Percentiles rank a stretch among this genome's conserved stretches.
phyloP scores from a whole-genome alignment of 225 moss, liverwort and hornwort genomes.

The Pseudisothecium myosuroides region DNA sequence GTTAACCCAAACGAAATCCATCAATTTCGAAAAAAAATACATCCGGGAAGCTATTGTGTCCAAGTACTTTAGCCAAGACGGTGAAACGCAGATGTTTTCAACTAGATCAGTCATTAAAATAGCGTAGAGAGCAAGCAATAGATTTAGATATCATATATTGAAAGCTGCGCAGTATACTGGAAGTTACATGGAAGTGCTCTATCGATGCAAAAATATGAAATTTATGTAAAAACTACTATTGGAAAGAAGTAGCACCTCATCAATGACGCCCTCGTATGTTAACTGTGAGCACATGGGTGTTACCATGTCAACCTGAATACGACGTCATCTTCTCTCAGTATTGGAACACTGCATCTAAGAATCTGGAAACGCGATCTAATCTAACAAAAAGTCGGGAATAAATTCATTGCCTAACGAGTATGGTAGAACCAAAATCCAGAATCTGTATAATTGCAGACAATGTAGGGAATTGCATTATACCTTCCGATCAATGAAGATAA shows the following conservation, averaged over 20 bases:
- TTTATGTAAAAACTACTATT: neutral
- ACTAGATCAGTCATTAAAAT: neutral
- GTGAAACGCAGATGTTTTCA: neutral
- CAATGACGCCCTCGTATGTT: slow-evolving; percentile 93
- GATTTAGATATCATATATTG: neutral
- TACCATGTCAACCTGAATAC: slow-evolving; percentile 70
- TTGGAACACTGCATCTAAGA: neutral
- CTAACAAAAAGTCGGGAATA: neutral
- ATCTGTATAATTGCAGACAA: neutral
- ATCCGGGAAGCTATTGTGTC: neutral
- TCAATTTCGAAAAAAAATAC: neutral
- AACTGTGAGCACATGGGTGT: slow-evolving; percentile 99
- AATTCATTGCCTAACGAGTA: neutral
- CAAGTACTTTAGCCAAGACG: neutral
- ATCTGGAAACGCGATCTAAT: neutral
- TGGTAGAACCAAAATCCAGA: neutral
- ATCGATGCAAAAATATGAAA: neutral
- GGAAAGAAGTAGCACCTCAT: slow-evolving; percentile 54
- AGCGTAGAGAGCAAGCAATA: neutral
- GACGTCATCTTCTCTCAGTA: neutral
- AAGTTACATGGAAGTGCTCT: neutral
- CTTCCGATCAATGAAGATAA: slow-evolving; percentile 87
- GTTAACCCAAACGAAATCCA: slow-evolving; percentile 1
- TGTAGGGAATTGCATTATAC: slow-evolving; percentile 4
- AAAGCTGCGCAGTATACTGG: neutral